Base-by-base conservation (phyloP, 2,329 filamentous ascomycete species). In the Aspergillus quadrilineatus region DNA sequence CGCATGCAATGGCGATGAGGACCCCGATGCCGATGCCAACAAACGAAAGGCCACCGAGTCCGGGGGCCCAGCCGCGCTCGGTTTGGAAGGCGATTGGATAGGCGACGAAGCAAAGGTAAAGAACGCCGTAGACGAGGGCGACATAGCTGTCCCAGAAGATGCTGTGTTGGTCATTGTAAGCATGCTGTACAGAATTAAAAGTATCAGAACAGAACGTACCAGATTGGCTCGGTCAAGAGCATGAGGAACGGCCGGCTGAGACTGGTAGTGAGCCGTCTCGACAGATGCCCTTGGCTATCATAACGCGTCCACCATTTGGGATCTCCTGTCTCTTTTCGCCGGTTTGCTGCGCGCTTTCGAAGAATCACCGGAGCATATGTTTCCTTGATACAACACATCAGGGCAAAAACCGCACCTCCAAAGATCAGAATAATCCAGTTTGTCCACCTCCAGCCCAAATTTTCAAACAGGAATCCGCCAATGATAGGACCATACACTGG, bases 131-230 rank as follows among this genome's bases (percentile, higher is more conserved):
- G 49, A 51, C 28, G 2, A 26, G 26, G 8, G 39, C 79, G 43
- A 69, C 83, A 63, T 92, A 89, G 54, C 92, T 86, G 92, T 42
- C 39, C 39, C 39, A 42, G 39, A 42, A 42, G 6, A 42, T 42
- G 17, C 39, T 42, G 9, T 17, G 17, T 17, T 17, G 17, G 17
- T 17, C 1, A 42, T 7, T 7, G 8, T 42, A 9, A 42, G 7
- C 10, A 1, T 7, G 5, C 7, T 10, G 17, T 22, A 42, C 15
- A 3, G 17, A 17, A 17, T 15, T 6, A 17, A 17, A 17, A 17
- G 17, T 17, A 17, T 17, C 17, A 17, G 37, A 8, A 42, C 17
- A 42, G 15, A 15, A 26, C 4, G n/a, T 42, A 42, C 39, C 39
- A 42, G 6, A 42, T 42, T 6, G 39, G 39, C 17, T 42, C 39